Conservation (phyloP, 1,139 yeast species). For the Sporopachydermia cereana region DNA sequence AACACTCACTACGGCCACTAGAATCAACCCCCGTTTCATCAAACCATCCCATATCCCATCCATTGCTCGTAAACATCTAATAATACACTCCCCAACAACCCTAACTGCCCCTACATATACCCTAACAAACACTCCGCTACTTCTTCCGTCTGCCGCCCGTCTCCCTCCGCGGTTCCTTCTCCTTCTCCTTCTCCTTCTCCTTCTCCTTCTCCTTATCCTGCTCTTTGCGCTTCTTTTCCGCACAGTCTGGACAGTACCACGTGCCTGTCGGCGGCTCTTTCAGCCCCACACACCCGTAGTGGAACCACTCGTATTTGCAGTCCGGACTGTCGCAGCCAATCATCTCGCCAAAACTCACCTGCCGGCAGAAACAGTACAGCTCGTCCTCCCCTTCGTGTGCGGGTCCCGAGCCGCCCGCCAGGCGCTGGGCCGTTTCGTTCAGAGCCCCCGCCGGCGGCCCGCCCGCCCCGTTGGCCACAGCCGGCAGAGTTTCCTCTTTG, state of each 20-base stretch:
- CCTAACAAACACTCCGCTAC: no score
- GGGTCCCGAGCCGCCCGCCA: constrained; percentile 42
- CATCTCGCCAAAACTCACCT: constrained; percentile 85
- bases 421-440: constrained; percentile 39
- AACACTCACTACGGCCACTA: no score
- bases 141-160: constrained; percentile 22
- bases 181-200: constrained; percentile 23
- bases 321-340: constrained; percentile 81
- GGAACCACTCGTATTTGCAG: constrained; percentile 83
- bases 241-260: constrained; percentile 28
- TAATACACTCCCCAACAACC: no score
- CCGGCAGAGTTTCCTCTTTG: constrained; percentile 7
- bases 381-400: constrained; percentile 47
- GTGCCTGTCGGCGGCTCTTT: constrained; percentile 29
- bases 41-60: no score
- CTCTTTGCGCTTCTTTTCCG: neutral
- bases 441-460: constrained; percentile 30
- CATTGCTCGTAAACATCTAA: no score
- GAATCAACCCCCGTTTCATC: no score
- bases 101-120: no score
- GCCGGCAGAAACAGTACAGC: constrained; percentile 71
- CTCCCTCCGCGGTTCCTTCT: constrained; percentile 16
- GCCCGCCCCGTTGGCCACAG: constrained; percentile 27
- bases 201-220: constrained; percentile 8
- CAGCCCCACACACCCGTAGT: constrained; percentile 68